Evolutionary conservation across 495 filamentous ascomycete genomes (phyloP).

Genomic region (Oleoguttula mirabilis): DNA sequence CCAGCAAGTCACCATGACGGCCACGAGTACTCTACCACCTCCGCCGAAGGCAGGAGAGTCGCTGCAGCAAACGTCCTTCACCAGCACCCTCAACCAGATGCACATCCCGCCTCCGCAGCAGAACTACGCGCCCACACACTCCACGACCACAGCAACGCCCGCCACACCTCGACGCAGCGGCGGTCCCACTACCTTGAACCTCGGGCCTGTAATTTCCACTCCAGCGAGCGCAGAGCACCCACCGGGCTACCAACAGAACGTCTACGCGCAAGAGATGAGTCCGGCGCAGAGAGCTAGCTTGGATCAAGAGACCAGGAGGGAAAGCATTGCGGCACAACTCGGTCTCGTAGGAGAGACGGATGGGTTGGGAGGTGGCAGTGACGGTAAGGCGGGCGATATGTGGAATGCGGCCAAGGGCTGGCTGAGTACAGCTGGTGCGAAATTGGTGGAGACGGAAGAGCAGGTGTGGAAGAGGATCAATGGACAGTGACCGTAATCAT

Average conservation of each 20-base stretch:
- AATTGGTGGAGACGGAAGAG: slow-evolving; percentile 49
- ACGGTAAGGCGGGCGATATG: slow-evolving; percentile 20
- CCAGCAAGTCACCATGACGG: slow-evolving; percentile 20
- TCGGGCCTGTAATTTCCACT: slow-evolving; percentile 13
- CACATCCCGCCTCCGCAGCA: slow-evolving; percentile 16
- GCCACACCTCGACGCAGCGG: not conserved
- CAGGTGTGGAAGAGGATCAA: slow-evolving; percentile 53
- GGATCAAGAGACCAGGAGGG: slow-evolving; percentile 15
- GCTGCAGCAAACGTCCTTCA: not conserved
- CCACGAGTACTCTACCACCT: slow-evolving; percentile 38
- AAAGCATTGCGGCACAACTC: slow-evolving; percentile 13
- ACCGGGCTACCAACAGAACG: slow-evolving; percentile 46
- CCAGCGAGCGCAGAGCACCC: slow-evolving; percentile 28
- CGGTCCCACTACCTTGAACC: slow-evolving; percentile 7
- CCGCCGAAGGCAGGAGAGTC: slow-evolving; percentile 36
- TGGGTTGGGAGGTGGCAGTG: slow-evolving; percentile 12
- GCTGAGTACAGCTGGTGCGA: slow-evolving; percentile 48
- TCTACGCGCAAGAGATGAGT: slow-evolving; percentile 35
- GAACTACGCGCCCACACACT: slow-evolving; percentile 21
- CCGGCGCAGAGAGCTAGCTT: slow-evolving; percentile 27
- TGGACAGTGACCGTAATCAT: slow-evolving; percentile 3
- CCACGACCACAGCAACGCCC: slow-evolving; percentile 9
- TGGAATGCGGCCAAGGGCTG: slow-evolving; percentile 46
- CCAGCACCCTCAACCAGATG: slow-evolving; percentile 10
- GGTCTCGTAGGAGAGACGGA: slow-evolving; percentile 1